Evolutionary conservation across 768 basidiomycete genomes (phyloP).

Genomic region (Cystobasidium ongulense): DNA sequence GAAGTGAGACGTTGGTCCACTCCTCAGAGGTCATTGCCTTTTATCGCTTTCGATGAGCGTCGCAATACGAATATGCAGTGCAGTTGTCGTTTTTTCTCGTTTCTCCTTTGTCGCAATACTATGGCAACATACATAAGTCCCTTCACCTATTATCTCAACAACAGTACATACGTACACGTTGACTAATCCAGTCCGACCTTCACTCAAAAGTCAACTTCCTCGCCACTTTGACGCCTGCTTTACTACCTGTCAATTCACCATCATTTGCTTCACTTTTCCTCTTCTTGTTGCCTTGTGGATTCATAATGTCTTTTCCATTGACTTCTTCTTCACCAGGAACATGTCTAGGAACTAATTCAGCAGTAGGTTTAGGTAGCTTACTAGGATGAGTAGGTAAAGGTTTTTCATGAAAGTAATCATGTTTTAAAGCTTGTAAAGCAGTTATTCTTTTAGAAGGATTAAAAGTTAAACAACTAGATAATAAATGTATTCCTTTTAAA

Average conservation of each 20-base stretch:
- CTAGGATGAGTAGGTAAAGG: slow-evolving; percentile 67
- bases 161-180: not conserved
- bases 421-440: slow-evolving; percentile 71
- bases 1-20: too few species aligned
- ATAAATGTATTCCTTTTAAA: slow-evolving; percentile 71
- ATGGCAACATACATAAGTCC: too few species aligned
- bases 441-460: slow-evolving; percentile 75
- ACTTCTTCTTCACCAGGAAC: slow-evolving; percentile 44
- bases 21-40: too few species aligned
- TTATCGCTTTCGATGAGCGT: too few species aligned
- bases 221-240: slow-evolving; percentile 9
- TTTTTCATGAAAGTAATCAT: slow-evolving; percentile 63
- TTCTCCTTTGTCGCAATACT: not conserved
- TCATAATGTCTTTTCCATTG: not conserved
- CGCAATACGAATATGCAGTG: not conserved
- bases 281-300: slow-evolving; percentile 4
- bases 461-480: slow-evolving; percentile 68
- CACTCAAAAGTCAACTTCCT: slow-evolving; percentile 22
- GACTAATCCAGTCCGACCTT: not conserved
- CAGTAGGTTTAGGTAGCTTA: slow-evolving; percentile 64
- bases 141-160: not conserved
- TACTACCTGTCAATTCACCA: slow-evolving; percentile 1
- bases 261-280: slow-evolving; percentile 2
- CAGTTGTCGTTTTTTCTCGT: not conserved
- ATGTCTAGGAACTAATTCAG: slow-evolving; percentile 52